These are phyloP conservation scores for Hypoxylon fragiforme DNA, from an alignment of 495 filamentous ascomycete genomes.

Conservation along the genomic window DNA sequence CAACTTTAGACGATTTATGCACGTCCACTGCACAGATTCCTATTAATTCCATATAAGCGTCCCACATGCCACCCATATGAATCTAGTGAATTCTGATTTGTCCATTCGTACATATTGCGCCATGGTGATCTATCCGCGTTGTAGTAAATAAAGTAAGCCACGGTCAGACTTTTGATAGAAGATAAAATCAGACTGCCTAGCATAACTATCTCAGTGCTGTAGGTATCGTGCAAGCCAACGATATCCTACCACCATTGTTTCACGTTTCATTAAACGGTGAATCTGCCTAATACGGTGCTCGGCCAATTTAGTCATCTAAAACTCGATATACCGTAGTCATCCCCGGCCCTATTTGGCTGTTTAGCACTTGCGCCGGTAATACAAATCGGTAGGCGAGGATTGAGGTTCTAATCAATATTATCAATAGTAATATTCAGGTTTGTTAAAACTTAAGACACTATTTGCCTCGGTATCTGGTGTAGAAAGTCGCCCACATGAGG, in stretches of 20 bases:
- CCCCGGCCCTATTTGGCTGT: no score
- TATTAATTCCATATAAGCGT: slow-evolving; percentile 22
- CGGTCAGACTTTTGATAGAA: slow-evolving; percentile 21
- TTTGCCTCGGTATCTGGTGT: no score
- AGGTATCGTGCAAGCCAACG: no score
- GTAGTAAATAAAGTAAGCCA: slow-evolving; percentile 19
- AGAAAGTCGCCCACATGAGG: slow-evolving; percentile 8
- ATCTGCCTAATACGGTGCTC: slow-evolving; percentile 5
- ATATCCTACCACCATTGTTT: no score
- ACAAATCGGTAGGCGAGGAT: no score
- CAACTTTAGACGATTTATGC: slow-evolving; percentile 6
- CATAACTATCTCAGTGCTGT: no score
- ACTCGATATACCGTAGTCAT: no score
- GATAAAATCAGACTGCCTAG: not conserved
- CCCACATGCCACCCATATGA: slow-evolving; percentile 14
- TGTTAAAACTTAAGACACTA: no score
- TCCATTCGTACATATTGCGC: slow-evolving; percentile 24
- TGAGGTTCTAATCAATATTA: no score
- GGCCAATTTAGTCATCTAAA: slow-evolving; percentile 18
- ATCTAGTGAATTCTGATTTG: slow-evolving; percentile 24
- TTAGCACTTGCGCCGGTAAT: no score
- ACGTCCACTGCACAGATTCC: slow-evolving; percentile 8
- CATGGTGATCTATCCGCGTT: slow-evolving; percentile 22
- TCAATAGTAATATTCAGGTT: no score
- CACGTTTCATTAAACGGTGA: not conserved